Conservation (phyloP, 305 asterid species). For the Fraxinus ornus region DNA sequence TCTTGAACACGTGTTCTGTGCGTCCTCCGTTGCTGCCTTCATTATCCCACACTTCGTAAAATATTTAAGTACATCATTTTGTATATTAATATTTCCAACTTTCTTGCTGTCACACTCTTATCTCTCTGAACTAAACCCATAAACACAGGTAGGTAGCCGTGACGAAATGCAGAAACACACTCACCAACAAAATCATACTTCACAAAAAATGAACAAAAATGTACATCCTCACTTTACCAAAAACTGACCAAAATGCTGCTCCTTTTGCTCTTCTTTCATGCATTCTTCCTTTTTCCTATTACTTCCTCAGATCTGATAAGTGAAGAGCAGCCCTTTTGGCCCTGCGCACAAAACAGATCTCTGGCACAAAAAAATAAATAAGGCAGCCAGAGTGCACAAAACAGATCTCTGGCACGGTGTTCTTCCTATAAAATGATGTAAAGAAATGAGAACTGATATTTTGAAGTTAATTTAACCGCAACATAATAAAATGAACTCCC, state of each 20-base stretch:
- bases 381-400: no score
- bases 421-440: no score
- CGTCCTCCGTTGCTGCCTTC: no score
- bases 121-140: neutral
- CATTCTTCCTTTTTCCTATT: slow-evolving; percentile 22
- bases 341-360: slow-evolving; percentile 31
- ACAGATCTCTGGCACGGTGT: no score
- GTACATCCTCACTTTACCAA: slow-evolving; percentile 20
- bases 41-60: no score
- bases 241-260: slow-evolving; percentile 38
- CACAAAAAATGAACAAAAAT: slow-evolving; percentile 2
- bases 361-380: no score
- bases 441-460: no score
- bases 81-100: neutral
- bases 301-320: slow-evolving; percentile 52
- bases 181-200: slow-evolving; percentile 23
- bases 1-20: no score
- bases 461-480: no score
- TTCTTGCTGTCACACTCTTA: slow-evolving; percentile 16
- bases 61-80: neutral
- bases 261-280: slow-evolving; percentile 27
- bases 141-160: neutral
- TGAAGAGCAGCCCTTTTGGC: slow-evolving; percentile 66
- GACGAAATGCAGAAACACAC: neutral
- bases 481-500: no score